Base-by-base conservation (phyloP, 495 filamentous ascomycete species). In the Amniculicola lignicola region DNA sequence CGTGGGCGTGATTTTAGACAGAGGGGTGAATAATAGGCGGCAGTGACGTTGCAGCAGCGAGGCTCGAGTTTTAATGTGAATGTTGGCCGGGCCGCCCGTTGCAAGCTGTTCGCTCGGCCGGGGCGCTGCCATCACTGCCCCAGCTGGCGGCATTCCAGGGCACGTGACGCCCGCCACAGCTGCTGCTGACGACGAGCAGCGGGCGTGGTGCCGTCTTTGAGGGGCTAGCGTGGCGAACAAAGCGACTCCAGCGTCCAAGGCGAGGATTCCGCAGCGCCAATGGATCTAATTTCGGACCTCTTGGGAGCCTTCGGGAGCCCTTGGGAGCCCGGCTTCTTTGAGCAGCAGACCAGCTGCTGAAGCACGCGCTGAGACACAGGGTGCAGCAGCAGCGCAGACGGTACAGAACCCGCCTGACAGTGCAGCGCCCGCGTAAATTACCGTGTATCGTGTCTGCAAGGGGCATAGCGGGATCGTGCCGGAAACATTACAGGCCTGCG, bases 211-310 rank as follows among this genome's bases (percentile, higher is more conserved):
- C 29, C 29, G 7, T 35, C n/a, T 35, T 7, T 7, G 29, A 35
- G 29, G 7, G 7, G 7, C 29, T 35, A 35, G 29, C 7, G 29
- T 35, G 29, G 29, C 29, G 29, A 35, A 7, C n/a, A n/a, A 35
- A 35, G n/a, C 16, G 4, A 44, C 19, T n/a, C n/a, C n/a, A n/a
- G n/a, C n/a, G n/a, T n/a, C n/a, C n/a, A n/a, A n/a, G n/a, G n/a
- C n/a, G n/a, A n/a, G n/a, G 40, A 19, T 44, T 11, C 21, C 40
- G 40, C 12, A 44, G 40, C 40, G 40, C 40, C 40, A 44, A 23
- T 15, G 16, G 12, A 22, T 11, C 40, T 44, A 44, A 21, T 21
- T 44, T 25, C 3, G 40, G 9, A 6, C 40, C 11, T 15, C 22
- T 44, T 25, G 19, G 5, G 7, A 44, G 9, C 40, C 9, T 14